Evolutionary conservation across 73 alveolate genomes (phyloP).

Genomic region (Uronychia setigera): DNA sequence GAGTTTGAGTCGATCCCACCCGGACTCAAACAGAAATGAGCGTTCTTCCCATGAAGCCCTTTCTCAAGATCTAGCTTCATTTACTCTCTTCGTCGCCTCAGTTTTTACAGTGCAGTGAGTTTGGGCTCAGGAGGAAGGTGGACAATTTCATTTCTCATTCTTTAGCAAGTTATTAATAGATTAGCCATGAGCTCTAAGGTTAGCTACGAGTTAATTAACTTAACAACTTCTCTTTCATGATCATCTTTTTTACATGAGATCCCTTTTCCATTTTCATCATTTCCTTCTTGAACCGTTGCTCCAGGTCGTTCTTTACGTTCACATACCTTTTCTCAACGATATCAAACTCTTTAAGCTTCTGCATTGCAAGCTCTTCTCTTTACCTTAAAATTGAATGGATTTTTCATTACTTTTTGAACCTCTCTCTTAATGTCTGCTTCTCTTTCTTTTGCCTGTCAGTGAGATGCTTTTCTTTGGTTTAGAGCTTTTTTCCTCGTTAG

Average conservation of each 20-base stretch:
- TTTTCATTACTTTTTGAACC: neutral
- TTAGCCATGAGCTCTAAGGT: too few species aligned
- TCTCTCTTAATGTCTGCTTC: constrained; percentile 4
- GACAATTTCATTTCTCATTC: too few species aligned
- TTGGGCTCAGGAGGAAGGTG: neutral
- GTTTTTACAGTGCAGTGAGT: neutral
- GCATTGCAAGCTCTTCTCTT: constrained; percentile 21
- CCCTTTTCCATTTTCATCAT: constrained; percentile 15
- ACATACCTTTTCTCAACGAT: constrained; percentile 49
- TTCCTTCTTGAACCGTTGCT: constrained; percentile 40
- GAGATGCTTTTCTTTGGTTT: neutral
- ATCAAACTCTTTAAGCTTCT: constrained; percentile 45
- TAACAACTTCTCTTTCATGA: constrained; percentile 15
- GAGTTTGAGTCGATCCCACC: neutral
- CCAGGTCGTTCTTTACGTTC: constrained; percentile 60
- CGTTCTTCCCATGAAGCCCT: neutral
- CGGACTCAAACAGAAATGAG: too few species aligned
- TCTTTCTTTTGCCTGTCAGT: constrained; percentile 1
- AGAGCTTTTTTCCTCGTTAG: neutral
- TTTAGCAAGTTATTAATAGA: too few species aligned
- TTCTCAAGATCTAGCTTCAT: neutral
- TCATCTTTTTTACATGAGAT: constrained; percentile 44
- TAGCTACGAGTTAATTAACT: neutral
- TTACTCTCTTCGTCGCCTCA: neutral
- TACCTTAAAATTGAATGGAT: neutral